These are phyloP conservation scores for Epichloe hybrida DNA, from an alignment of 2,329 filamentous ascomycete species.

Conservation along the genomic window DNA sequence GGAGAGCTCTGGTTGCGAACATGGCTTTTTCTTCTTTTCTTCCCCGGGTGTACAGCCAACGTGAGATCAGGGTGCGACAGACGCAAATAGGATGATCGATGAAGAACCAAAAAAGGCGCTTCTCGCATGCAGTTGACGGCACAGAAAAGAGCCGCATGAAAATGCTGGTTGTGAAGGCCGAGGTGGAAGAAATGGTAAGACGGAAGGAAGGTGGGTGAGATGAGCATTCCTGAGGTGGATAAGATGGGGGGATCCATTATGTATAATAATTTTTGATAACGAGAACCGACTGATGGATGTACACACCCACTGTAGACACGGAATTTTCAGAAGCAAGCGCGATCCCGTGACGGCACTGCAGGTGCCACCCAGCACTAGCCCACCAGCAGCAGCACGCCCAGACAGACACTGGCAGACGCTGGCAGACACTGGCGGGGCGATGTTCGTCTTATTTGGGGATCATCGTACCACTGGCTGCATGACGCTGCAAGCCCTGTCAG, in stretches of 20 bases:
- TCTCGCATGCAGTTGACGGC: neutral
- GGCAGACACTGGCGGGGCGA: too few relatives aligned
- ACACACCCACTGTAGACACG: neutral
- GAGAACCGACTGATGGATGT: neutral
- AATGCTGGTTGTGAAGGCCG: neutral
- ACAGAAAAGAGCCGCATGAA: neutral
- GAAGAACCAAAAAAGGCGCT: neutral
- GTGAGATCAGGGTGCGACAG: neutral
- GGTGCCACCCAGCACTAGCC: neutral
- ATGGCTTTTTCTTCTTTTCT: conserved; percentile 20
- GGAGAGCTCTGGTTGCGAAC: conserved; percentile 42
- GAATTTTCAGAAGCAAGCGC: conserved; percentile 1
- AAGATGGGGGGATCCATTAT: neutral
- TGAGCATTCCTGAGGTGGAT: neutral
- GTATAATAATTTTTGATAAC: conserved; percentile 5
- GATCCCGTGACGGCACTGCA: neutral
- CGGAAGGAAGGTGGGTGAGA: neutral
- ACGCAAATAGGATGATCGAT: too few relatives aligned
- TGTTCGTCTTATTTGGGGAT: neutral
- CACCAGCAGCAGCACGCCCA: neutral
- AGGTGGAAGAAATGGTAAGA: neutral
- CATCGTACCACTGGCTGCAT: neutral
- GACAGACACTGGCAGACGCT: neutral
- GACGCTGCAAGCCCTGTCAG: neutral
- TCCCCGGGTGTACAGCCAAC: neutral